Evolutionary conservation across 495 filamentous ascomycete species (phyloP).

Genomic region (Halenospora varia): DNA sequence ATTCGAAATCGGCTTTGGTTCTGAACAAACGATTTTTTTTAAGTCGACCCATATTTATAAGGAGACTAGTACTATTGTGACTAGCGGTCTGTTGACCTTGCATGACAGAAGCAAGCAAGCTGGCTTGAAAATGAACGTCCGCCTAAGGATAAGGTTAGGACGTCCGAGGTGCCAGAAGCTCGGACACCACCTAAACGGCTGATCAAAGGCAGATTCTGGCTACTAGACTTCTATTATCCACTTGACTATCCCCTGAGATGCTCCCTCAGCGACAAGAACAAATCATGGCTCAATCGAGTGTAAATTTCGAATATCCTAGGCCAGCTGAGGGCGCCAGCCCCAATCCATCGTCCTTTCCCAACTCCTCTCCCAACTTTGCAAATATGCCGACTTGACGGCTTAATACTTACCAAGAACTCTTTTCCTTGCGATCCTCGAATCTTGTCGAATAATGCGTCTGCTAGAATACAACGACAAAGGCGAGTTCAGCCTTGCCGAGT

Average conservation of each 20-base stretch:
- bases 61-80: not conserved
- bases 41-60: not conserved
- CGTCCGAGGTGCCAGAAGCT: not conserved
- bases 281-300: slow-evolving; percentile 4
- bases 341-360: not conserved
- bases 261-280: slow-evolving; percentile 1
- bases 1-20: too few species aligned
- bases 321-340: slow-evolving; percentile 2
- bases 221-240: not conserved
- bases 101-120: not conserved
- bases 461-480: slow-evolving; percentile 11
- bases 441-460: slow-evolving; percentile 9
- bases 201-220: slow-evolving; percentile 1
- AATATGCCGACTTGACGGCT: slow-evolving; percentile 5
- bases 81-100: not conserved
- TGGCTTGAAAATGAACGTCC: not conserved
- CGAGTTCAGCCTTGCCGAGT: slow-evolving; percentile 12
- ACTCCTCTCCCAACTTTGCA: slow-evolving; percentile 4
- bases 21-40: too few species aligned
- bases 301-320: slow-evolving; percentile 5
- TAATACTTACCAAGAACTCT: slow-evolving; percentile 7
- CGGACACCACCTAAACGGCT: not conserved
- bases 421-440: not conserved
- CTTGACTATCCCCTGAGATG: not conserved
- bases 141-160: slow-evolving; percentile 1